These are phyloP conservation scores for Aegilops umbellulata DNA, from an alignment of 176 grass and related monocot genomes.

Conservation along the genomic window DNA sequence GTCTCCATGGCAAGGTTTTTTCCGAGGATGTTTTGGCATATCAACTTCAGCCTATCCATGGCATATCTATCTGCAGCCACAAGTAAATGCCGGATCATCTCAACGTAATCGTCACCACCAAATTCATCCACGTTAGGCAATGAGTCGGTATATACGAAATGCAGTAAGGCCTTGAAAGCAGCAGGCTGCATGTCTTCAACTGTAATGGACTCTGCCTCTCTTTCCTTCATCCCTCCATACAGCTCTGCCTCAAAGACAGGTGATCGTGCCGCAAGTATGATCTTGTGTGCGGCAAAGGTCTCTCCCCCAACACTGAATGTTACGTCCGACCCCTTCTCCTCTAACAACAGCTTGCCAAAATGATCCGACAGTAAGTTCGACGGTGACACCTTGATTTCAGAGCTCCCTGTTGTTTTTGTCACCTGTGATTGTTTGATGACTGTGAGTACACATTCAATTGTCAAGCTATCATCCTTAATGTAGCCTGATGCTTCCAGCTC, in stretches of 20 bases:
- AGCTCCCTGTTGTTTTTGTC: not conserved
- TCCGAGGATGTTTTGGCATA: slow-evolving; percentile 16
- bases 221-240: not conserved
- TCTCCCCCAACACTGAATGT: slow-evolving; percentile 22
- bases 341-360: not conserved
- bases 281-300: slow-evolving; percentile 30
- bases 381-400: not conserved
- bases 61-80: slow-evolving; percentile 43
- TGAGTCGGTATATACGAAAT: slow-evolving; percentile 37
- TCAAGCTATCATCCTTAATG: not conserved
- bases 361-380: not conserved
- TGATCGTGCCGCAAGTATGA: slow-evolving; percentile 27
- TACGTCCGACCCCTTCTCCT: slow-evolving; percentile 1
- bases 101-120: not conserved
- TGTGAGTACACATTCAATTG: not conserved
- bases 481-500: not conserved
- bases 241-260: not conserved
- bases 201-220: not conserved
- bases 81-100: slow-evolving; percentile 28
- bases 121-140: not conserved
- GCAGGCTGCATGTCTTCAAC: slow-evolving; percentile 38
- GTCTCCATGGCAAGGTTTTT: slow-evolving; percentile 15
- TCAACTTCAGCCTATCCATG: slow-evolving; percentile 27
- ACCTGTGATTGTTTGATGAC: not conserved
- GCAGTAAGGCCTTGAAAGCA: slow-evolving; percentile 33